A percentile compares a stretch with the other conserved stretches of the same genome.
Conservation (phyloP, 768 basidiomycete genomes). For the Russula brevipes region DNA sequence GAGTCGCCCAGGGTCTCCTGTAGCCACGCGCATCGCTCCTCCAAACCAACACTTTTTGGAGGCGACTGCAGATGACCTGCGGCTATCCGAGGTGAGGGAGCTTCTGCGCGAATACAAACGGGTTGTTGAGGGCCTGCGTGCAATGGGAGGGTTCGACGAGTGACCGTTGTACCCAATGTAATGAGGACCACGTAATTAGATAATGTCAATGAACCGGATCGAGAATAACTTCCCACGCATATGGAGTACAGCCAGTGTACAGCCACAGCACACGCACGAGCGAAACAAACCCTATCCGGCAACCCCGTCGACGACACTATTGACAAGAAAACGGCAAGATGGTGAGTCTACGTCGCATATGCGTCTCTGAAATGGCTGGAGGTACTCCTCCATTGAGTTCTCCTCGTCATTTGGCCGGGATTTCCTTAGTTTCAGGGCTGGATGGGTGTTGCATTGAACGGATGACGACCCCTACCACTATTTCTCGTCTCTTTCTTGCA, state of each 20-base stretch:
- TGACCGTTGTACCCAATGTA: slow-evolving; percentile 2
- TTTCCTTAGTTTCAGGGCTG: slow-evolving; percentile 30
- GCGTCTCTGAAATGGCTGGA: slow-evolving; percentile 17
- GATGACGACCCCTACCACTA: slow-evolving; percentile 34
- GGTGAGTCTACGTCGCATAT: slow-evolving; percentile 38
- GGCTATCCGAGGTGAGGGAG: slow-evolving; percentile 72
- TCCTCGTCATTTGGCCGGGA: slow-evolving; percentile 25
- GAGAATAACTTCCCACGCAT: slow-evolving; percentile 13
- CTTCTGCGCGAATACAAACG: slow-evolving; percentile 78
- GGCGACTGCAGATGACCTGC: slow-evolving; percentile 69
- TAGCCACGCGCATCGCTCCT: slow-evolving; percentile 45
- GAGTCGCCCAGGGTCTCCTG: slow-evolving; percentile 38
- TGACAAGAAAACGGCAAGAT: slow-evolving; percentile 40
- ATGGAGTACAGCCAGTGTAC: background rate
- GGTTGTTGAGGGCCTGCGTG: slow-evolving; percentile 63
- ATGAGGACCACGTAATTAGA: background rate
- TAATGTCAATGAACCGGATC: background rate
- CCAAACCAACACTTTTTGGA: slow-evolving; percentile 69
- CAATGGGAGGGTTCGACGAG: slow-evolving; percentile 42
- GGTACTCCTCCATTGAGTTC: slow-evolving; percentile 7
- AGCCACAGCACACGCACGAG: slow-evolving; percentile 8
- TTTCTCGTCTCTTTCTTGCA: slow-evolving; percentile 9
- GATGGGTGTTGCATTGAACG: slow-evolving; percentile 31
- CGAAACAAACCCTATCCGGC: slow-evolving; percentile 24
- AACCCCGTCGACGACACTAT: slow-evolving; percentile 26